Conservation (phyloP, 1,284 basidiomycete species). For the Cryptococcus wingfieldii region DNA sequence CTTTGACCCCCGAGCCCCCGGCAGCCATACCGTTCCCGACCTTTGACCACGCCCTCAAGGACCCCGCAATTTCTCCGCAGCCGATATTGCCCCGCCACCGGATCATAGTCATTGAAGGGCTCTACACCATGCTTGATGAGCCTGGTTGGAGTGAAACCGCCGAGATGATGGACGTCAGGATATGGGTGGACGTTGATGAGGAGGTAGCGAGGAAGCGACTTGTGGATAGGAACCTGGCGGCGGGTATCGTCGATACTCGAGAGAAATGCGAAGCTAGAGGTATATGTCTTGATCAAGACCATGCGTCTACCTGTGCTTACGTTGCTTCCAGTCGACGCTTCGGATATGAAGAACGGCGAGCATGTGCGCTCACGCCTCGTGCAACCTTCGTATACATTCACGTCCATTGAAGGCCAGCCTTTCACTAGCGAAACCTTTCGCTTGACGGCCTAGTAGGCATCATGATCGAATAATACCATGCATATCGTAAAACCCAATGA, state of each 20-base stretch:
- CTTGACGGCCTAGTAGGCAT: too few species aligned
- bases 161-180: slow-evolving; percentile 66
- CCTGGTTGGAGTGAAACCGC: slow-evolving; percentile 70
- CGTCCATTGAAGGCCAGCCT: slow-evolving; percentile 6
- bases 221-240: slow-evolving; percentile 51
- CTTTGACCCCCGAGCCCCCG: slow-evolving; percentile 54
- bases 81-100: slow-evolving; percentile 61
- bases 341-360: slow-evolving; percentile 14
- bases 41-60: slow-evolving; percentile 54
- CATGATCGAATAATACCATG: neutral
- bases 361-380: slow-evolving; percentile 6
- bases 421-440: slow-evolving; percentile 1
- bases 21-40: slow-evolving; percentile 38
- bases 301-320: neutral
- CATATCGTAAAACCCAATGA: neutral
- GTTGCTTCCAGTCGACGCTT: slow-evolving; percentile 9
- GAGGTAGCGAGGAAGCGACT: slow-evolving; percentile 62
- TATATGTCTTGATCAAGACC: slow-evolving; percentile 9
- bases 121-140: slow-evolving; percentile 70
- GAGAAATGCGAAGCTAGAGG: slow-evolving; percentile 27
- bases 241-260: slow-evolving; percentile 26
- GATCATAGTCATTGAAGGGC: slow-evolving; percentile 75
- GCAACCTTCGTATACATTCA: slow-evolving; percentile 5
- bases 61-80: slow-evolving; percentile 52
- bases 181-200: slow-evolving; percentile 66